phyloP scores from a whole-genome alignment of 331 rosid genomes.

The Dryas integrifolia region DNA sequence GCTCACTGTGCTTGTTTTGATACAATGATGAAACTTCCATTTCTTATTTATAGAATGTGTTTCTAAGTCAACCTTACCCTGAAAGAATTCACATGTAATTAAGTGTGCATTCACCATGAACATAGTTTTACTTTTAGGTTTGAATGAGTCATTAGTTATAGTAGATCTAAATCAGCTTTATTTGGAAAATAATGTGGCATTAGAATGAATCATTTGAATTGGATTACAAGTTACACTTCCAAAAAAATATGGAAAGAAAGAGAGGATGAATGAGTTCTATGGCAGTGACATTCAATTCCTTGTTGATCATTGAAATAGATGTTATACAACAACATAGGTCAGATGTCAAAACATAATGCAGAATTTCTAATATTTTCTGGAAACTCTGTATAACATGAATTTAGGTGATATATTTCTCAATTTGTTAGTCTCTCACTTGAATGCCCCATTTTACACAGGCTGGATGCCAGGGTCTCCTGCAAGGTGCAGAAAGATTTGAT shows the following conservation, averaged over 20 bases:
- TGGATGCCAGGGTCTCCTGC: constrained; percentile 77
- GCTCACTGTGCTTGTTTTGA: background rate
- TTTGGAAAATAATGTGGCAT: background rate
- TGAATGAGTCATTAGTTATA: no score
- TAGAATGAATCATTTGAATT: background rate
- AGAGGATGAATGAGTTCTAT: background rate
- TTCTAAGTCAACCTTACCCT: background rate
- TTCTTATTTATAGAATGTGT: background rate
- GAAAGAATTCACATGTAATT: background rate
- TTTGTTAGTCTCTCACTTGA: constrained; percentile 8
- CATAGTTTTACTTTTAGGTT: background rate
- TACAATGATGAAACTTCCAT: background rate
- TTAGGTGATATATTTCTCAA: background rate
- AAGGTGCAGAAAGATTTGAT: constrained; percentile 91
- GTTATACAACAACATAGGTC: background rate
- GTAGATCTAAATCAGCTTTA: no score
- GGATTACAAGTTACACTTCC: background rate
- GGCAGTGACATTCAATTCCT: background rate
- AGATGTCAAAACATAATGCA: background rate
- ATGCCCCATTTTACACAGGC: constrained; percentile 44
- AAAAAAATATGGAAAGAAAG: no score
- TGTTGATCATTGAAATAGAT: background rate
- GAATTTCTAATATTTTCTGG: no score
- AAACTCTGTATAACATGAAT: background rate
- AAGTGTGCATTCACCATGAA: background rate